Evolutionary conservation across 305 asterid species (phyloP), one percentile per base, ranked within the genome.

Genomic region (Petunia hybrid): DNA sequence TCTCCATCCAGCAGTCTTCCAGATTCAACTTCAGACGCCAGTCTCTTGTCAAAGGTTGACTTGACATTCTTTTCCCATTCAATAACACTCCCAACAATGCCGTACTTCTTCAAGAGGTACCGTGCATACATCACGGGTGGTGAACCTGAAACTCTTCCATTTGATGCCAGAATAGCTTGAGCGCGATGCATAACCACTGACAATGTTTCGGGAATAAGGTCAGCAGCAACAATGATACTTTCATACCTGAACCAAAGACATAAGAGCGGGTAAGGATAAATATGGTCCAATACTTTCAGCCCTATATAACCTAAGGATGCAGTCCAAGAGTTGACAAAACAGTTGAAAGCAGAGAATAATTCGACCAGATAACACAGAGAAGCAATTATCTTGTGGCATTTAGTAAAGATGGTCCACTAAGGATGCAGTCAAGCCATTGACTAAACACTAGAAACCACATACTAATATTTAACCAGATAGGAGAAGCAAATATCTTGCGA

Each of bases 61-160:
- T 91, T 96, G 87, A 93, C 90, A 80, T 87, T 86, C 85, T 93
- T 97, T 73, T 92, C 97, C 97, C 99, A 97, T 81, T 97, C 97
- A 82, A 90, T 77, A 79, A 95, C 98, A 88, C 97, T 92, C 57
- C 89, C 81, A 69, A 91, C 94, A 48, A 81, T 87, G 83, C 90
- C 86, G 84, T 92, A 95, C 86, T 91, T 97, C 88, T 87, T 95
- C 86, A 91, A 83, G 86, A 97, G 89, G 70, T 93, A 85, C 53
- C 95, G 90, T 2, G 94, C 91, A 88, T 91, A 95, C 48, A 85
- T 85, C 78, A 97, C 85, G 81, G 95, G 82, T 60, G 93, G 91
- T 70, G 98, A 93, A 68, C 94, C 87, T 39, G 96, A 90, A 83
- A 91, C 86, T 87, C 95, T 80, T 83, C 98, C 96, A 53, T 92